Percentiles rank a stretch among this genome's conserved stretches.
Evolutionary conservation across 805 yeast species (phyloP).

Genomic region (Cyberlindnera euphorbiiphila): DNA sequence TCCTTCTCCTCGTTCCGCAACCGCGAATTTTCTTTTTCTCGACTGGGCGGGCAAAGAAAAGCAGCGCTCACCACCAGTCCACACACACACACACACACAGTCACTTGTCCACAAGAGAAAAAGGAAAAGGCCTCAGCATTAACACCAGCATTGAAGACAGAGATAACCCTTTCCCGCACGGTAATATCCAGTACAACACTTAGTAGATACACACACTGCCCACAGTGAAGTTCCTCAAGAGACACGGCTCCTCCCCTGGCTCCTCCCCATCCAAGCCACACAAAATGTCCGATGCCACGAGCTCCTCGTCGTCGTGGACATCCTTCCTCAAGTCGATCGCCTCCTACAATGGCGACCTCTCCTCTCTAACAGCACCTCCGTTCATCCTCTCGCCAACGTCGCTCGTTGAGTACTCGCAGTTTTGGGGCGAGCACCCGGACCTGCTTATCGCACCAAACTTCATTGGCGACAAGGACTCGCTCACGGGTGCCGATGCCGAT

Average conservation of each 20-base stretch:
- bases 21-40: no score
- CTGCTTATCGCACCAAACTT: constrained; percentile 70
- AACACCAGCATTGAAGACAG: no score
- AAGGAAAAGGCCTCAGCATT: no score
- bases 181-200: no score
- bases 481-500: constrained; percentile 26
- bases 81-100: no score
- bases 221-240: constrained; percentile 25
- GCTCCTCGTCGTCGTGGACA: constrained; percentile 68
- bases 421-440: constrained; percentile 94
- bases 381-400: constrained; percentile 91
- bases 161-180: no score
- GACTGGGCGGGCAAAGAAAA: no score
- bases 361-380: constrained; percentile 95
- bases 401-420: constrained; percentile 85
- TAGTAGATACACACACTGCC: no score
- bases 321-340: constrained; percentile 88
- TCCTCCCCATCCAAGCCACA: neutral
- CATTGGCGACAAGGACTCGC: constrained; percentile 33
- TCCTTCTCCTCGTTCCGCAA: no score
- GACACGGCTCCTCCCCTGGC: no score
- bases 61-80: no score
- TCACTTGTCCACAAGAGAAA: no score
- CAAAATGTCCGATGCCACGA: constrained; percentile 24
- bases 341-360: constrained; percentile 88